These are phyloP conservation scores for Dendryphion nanum DNA, from an alignment of 2,329 filamentous ascomycete genomes.

Conservation along the genomic window DNA sequence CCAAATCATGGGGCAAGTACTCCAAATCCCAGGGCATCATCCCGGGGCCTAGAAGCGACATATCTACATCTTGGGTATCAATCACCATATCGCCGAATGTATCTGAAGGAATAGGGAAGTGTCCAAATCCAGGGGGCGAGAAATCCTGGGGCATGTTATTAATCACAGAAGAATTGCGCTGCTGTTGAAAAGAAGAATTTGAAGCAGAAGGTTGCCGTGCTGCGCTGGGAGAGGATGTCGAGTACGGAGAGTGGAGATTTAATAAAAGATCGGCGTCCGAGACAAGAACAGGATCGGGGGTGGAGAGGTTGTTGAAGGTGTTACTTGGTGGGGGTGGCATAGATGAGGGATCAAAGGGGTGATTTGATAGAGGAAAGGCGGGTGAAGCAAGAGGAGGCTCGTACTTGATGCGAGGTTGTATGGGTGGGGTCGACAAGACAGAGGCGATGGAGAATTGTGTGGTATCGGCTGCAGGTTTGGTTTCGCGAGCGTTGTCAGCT, in stretches of 20 bases:
- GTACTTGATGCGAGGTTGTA: conserved; percentile 20
- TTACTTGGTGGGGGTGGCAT: conserved; percentile 33
- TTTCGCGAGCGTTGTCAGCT: conserved; percentile 41
- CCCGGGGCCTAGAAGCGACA: conserved; percentile 66
- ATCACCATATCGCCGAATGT: conserved; percentile 62
- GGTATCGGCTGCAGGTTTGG: conserved; percentile 19
- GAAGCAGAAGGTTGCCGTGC: conserved; percentile 11
- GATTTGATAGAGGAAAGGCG: conserved; percentile 17
- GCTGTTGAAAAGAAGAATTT: conserved; percentile 4
- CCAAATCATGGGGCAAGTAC: conserved; percentile 66
- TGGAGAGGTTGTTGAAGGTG: conserved; percentile 18
- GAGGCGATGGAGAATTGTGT: conserved; percentile 31
- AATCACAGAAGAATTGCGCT: neutral
- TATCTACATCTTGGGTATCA: conserved; percentile 74
- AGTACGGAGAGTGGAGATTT: conserved; percentile 49
- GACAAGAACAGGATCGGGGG: conserved; percentile 37
- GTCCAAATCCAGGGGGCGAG: conserved; percentile 20
- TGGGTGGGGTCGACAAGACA: conserved; percentile 19
- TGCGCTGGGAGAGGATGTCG: conserved; percentile 21
- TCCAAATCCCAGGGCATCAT: conserved; percentile 72
- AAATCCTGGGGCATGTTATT: conserved; percentile 13
- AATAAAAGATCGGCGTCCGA: conserved; percentile 50
- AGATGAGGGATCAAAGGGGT: conserved; percentile 23
- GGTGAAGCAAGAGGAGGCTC: conserved; percentile 18
- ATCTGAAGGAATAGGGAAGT: conserved; percentile 25